Evolutionary conservation across 2,329 filamentous ascomycete species (phyloP), one percentile per base, ranked within the genome.

Genomic region (Neofusicoccum ribis): DNA sequence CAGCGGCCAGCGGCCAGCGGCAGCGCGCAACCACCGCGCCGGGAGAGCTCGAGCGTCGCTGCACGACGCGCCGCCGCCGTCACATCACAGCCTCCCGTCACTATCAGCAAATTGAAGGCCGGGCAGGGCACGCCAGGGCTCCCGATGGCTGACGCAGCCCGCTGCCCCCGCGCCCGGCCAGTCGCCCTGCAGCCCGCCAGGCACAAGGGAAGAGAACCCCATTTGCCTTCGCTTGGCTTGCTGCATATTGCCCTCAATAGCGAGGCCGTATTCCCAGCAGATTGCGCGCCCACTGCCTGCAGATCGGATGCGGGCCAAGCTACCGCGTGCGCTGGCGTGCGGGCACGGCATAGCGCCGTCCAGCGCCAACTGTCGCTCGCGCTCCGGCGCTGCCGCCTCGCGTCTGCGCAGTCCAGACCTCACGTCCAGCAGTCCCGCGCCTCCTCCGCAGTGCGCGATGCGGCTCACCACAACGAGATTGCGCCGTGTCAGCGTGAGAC

Each of bases 61-160:
- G 61, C 61, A 54, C 39, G 47, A 17, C 60, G 36, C 49, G 27
- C 61, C 51, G 47, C 43, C 27, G 41, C 47, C 39, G 61, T 54
- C 61, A 63, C 49, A 52, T 63, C 60, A 52, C 60, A 44, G 52
- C 52, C 51, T 41, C 15, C 52, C 46, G 60, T 52, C 60, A 46
- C 61, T 46, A 63, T 63, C 60, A 44, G 37, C 39, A 58, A 44
- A 43, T 58, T 44, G 37, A 27, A 43, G 20, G 36, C 14, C n/a
- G 12, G 11, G 12, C 51, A 7, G 4, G n/a, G 34, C n/a, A 7
- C 27, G 27, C 5, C 27, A 31, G 27, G 27, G 27, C 27, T 31
- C 20, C 51, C 34, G 50, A 15, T 3, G 36, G 52, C 52, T 58
- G 52, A 44, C 52, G 52, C 52, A 58, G 34, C 51, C 34, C 9